These are phyloP conservation scores for Schwanniomyces yamadae DNA, from an alignment of 805 yeast genomes.

Conservation along the genomic window DNA sequence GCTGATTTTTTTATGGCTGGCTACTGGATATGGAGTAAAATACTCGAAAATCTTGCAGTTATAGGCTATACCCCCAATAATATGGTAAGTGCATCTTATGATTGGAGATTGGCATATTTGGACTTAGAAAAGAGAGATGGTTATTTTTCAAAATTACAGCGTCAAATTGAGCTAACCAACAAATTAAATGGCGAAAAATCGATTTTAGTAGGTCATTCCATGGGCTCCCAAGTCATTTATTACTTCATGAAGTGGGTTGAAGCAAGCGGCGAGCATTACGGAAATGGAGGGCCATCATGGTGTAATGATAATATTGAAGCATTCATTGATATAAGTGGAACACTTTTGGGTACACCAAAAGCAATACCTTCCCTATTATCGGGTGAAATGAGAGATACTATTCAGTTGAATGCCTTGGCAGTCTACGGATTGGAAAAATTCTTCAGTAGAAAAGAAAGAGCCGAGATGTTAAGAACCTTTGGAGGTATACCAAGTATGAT, in stretches of 20 bases:
- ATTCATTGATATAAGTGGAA: constrained; percentile 84
- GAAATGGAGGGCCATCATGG: constrained; percentile 92
- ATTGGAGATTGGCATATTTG: constrained; percentile 90
- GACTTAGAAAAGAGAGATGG: constrained; percentile 87
- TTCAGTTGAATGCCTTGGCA: constrained; percentile 88
- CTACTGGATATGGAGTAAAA: constrained; percentile 98
- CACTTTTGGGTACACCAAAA: constrained; percentile 92
- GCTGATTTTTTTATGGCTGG: constrained; percentile 97
- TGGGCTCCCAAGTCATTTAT: constrained; percentile 90
- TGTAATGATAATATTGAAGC: constrained; percentile 81
- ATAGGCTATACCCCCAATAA: constrained; percentile 90
- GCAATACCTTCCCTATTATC: constrained; percentile 88
- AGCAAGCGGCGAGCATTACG: constrained; percentile 74
- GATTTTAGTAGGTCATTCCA: constrained; percentile 86
- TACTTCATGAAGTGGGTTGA: constrained; percentile 97
- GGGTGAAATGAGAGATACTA: constrained; percentile 98
- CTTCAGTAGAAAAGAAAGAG: constrained; percentile 84
- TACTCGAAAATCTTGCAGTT: constrained; percentile 90
- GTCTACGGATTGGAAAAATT: constrained; percentile 93
- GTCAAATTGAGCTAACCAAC: constrained; percentile 63
- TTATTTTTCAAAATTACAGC: constrained; percentile 75
- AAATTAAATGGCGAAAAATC: constrained; percentile 60
- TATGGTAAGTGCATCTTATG: constrained; percentile 90
- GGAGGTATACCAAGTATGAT: constrained; percentile 96
- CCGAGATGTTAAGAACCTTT: constrained; percentile 79